Conservation (phyloP, 768 basidiomycete genomes). For the Pulveroboletus sp. region DNA sequence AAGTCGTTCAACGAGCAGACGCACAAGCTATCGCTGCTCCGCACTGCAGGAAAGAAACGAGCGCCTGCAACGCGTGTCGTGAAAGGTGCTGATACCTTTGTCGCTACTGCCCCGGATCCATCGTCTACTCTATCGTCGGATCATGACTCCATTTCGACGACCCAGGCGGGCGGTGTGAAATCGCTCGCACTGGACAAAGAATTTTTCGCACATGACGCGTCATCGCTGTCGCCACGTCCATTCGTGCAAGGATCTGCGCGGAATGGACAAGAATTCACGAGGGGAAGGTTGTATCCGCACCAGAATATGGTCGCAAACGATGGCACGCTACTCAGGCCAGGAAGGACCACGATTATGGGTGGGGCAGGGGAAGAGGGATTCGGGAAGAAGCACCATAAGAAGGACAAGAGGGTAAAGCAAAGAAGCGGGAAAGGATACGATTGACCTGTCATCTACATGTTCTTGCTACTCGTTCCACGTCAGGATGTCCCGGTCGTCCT, state of each 20-base stretch:
- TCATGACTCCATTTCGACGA: slow-evolving; percentile 25
- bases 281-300: slow-evolving; percentile 74
- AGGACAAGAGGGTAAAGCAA: slow-evolving; percentile 77
- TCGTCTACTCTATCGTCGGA: neutral
- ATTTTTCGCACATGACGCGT: slow-evolving; percentile 68
- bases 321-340: slow-evolving; percentile 57
- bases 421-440: slow-evolving; percentile 94
- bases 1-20: slow-evolving; percentile 74
- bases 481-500: slow-evolving; percentile 54
- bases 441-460: slow-evolving; percentile 23
- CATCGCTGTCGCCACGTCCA: slow-evolving; percentile 53
- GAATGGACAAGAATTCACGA: slow-evolving; percentile 58
- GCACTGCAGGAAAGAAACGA: slow-evolving; percentile 75
- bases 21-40: slow-evolving; percentile 55
- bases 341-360: slow-evolving; percentile 41
- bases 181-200: slow-evolving; percentile 72
- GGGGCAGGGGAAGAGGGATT: slow-evolving; percentile 32
- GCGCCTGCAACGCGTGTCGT: slow-evolving; percentile 86
- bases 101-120: slow-evolving; percentile 32
- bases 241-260: slow-evolving; percentile 60
- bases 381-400: slow-evolving; percentile 86
- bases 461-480: slow-evolving; percentile 66
- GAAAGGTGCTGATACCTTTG: slow-evolving; percentile 81
- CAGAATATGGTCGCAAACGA: slow-evolving; percentile 79
- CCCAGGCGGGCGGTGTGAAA: slow-evolving; percentile 42